A percentile compares a stretch with the other conserved stretches of the same genome.
Conservation (phyloP, 1,139 yeast species). For the Suhomyces bolitotheri region DNA sequence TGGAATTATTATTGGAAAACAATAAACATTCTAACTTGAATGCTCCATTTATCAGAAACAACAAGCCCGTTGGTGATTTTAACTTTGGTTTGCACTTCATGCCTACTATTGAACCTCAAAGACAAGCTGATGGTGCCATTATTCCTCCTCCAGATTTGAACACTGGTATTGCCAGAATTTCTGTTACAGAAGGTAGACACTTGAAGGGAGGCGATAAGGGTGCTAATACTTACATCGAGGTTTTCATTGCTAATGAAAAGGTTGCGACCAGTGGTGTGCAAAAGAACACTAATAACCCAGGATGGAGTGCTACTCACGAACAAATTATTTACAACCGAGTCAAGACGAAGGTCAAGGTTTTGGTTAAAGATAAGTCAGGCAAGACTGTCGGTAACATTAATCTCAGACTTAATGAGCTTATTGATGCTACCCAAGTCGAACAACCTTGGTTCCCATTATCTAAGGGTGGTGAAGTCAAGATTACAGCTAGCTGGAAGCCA, state of each 20-base stretch:
- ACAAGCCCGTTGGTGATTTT: conserved; percentile 76
- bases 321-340: conserved; percentile 74
- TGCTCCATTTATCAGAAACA: conserved; percentile 70
- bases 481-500: conserved; percentile 82
- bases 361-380: conserved; percentile 61
- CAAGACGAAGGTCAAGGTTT: conserved; percentile 63
- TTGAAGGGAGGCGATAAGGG: conserved; percentile 42
- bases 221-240: conserved; percentile 68
- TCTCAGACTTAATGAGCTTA: conserved; percentile 65
- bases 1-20: conserved; percentile 62
- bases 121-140: conserved; percentile 79
- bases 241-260: conserved; percentile 61
- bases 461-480: conserved; percentile 70
- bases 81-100: conserved; percentile 69
- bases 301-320: conserved; percentile 68
- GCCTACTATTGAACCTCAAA: conserved; percentile 76
- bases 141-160: conserved; percentile 90
- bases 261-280: conserved; percentile 56
- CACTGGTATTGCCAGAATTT: conserved; percentile 80
- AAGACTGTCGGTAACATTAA: conserved; percentile 61
- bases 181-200: conserved; percentile 53
- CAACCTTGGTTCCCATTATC: conserved; percentile 72
- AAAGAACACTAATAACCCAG: conserved; percentile 67
- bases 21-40: conserved; percentile 53
- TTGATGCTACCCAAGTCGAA: conserved; percentile 77